Percentiles rank a stretch among this genome's conserved stretches.
Conservation (phyloP, 2,329 filamentous ascomycete genomes). For the Lizonia empirigonia region DNA sequence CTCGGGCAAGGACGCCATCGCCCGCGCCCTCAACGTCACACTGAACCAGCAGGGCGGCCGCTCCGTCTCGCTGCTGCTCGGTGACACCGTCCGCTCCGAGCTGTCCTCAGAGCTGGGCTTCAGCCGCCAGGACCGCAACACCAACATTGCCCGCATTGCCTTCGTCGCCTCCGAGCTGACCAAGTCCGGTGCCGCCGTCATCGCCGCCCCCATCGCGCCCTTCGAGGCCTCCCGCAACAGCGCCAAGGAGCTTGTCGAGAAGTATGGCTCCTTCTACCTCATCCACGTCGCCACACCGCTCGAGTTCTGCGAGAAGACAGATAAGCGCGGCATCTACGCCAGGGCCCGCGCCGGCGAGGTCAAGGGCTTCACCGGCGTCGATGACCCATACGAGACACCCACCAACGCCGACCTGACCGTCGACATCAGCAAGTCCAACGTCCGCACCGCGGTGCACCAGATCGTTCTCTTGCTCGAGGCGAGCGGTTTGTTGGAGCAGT, state of each 20-base stretch:
- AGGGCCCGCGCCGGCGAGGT: slow-evolving; percentile 87
- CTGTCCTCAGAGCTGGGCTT: slow-evolving; percentile 95
- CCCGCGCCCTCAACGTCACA: slow-evolving; percentile 92
- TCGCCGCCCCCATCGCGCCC: slow-evolving; percentile 93
- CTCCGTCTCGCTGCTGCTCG: slow-evolving; percentile 89
- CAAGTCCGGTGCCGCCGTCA: slow-evolving; percentile 89
- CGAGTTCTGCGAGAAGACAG: slow-evolving; percentile 92
- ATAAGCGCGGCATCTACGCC: slow-evolving; percentile 88
- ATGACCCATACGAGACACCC: slow-evolving; percentile 93
- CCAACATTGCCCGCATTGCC: slow-evolving; percentile 93
- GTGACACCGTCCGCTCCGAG: slow-evolving; percentile 92
- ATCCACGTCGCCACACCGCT: slow-evolving; percentile 93
- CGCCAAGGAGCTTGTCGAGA: slow-evolving; percentile 84
- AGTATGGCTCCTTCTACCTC: slow-evolving; percentile 90
- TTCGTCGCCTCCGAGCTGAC: slow-evolving; percentile 97
- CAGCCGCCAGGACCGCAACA: slow-evolving; percentile 87
- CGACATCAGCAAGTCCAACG: slow-evolving; percentile 82
- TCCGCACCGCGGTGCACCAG: slow-evolving; percentile 94
- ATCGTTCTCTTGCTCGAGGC: slow-evolving; percentile 92
- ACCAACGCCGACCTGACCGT: slow-evolving; percentile 82
- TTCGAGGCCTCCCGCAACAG: slow-evolving; percentile 78
- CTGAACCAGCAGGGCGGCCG: slow-evolving; percentile 98
- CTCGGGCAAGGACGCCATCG: slow-evolving; percentile 95
- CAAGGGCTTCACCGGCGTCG: slow-evolving; percentile 97
- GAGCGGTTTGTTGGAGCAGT: slow-evolving; percentile 77